Conservation (phyloP, 345 rosid genomes). For the Ricinus communis region DNA sequence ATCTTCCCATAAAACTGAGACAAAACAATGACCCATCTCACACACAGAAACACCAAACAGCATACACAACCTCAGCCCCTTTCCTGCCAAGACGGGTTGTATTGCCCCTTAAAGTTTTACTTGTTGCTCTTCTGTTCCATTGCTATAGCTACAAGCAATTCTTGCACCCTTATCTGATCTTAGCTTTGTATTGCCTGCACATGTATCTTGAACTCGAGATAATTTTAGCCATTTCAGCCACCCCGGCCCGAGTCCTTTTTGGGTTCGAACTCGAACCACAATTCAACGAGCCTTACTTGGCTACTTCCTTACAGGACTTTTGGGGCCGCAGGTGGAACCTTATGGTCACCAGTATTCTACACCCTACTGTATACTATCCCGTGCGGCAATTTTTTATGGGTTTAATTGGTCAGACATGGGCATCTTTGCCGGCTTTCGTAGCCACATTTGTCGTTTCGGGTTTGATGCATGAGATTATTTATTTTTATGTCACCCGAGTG, state of each 20-base stretch:
- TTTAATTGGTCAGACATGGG: slow-evolving; percentile 28
- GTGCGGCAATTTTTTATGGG: slow-evolving; percentile 18
- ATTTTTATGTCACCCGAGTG: slow-evolving; percentile 40
- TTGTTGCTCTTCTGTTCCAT: slow-evolving; percentile 32
- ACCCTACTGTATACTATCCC: slow-evolving; percentile 54
- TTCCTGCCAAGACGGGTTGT: background rate
- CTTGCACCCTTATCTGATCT: slow-evolving; percentile 31
- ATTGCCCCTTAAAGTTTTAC: background rate
- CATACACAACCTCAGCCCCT: background rate
- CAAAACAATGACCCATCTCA: background rate
- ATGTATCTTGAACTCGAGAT: slow-evolving; percentile 47
- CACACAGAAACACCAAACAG: too few relatives aligned
- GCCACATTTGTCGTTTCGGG: slow-evolving; percentile 62
- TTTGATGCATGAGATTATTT: slow-evolving; percentile 61
- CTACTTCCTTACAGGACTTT: slow-evolving; percentile 78
- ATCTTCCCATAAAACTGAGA: slow-evolving; percentile 9
- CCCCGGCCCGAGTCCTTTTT: slow-evolving; percentile 38
- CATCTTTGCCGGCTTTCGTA: slow-evolving; percentile 34
- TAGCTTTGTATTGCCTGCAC: slow-evolving; percentile 38
- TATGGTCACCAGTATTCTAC: slow-evolving; percentile 51
- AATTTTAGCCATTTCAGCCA: slow-evolving; percentile 26
- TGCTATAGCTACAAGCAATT: slow-evolving; percentile 33
- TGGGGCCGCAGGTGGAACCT: slow-evolving; percentile 85
- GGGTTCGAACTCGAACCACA: slow-evolving; percentile 63
- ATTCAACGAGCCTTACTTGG: slow-evolving; percentile 58